These are phyloP conservation scores for Cinchona pubescens DNA, from an alignment of 257 asterid genomes.

Conservation along the genomic window DNA sequence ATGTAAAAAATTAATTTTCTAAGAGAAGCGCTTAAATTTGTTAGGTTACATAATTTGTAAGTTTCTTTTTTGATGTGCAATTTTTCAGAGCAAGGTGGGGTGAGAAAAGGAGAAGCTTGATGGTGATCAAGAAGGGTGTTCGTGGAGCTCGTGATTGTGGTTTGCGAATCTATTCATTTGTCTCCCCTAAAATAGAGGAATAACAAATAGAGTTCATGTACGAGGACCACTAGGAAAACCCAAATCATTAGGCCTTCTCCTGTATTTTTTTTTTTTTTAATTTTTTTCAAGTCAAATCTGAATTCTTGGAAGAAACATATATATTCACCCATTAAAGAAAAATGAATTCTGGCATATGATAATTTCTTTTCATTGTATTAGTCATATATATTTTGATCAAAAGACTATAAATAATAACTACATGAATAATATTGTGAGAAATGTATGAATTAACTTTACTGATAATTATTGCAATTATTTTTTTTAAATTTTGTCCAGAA, in stretches of 20 bases:
- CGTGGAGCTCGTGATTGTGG: background rate
- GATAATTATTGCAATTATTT: background rate
- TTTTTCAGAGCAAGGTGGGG: background rate
- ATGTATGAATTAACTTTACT: background rate
- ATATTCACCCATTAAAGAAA: background rate
- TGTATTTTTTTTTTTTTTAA: background rate
- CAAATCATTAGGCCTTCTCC: background rate
- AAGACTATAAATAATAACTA: background rate
- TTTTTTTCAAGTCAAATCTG: background rate
- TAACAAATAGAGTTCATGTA: background rate
- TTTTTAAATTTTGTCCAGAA: too few relatives aligned
- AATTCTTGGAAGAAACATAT: background rate
- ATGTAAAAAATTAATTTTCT: background rate
- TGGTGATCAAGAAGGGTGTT: background rate
- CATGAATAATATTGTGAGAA: background rate
- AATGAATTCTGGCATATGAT: background rate
- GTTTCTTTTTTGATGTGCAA: background rate
- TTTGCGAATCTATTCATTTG: conserved; percentile 22
- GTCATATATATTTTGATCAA: background rate
- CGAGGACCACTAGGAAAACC: background rate
- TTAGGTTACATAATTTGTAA: background rate
- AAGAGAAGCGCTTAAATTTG: background rate
- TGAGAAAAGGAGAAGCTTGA: too few relatives aligned
- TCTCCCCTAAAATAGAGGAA: background rate
- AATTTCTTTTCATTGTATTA: background rate